Evolutionary conservation across 164 flowering plant genomes (phyloP), one percentile per base, ranked within the genome.

Genomic region (Protea cynaroides): DNA sequence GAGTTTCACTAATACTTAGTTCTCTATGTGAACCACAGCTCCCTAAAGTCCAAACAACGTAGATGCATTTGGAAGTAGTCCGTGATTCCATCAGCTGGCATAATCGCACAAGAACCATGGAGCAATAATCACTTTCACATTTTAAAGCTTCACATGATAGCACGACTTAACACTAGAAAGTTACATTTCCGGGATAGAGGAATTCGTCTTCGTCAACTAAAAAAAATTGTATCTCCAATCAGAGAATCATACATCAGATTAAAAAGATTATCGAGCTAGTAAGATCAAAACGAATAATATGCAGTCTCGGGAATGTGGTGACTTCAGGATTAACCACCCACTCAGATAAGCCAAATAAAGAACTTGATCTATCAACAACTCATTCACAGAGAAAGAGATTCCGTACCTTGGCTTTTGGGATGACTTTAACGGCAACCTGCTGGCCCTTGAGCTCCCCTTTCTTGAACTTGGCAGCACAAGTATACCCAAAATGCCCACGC

Each of bases 401-500:
- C 18, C 76, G 25, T 57, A 86, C 92, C 89, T 88, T 86, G 5
- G 83, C 75, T 69, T 88, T 88, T 13, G 89, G 89, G 54, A 88
- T 88, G 69, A 88, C 85, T 65, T 88, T 88, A n/a, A 88, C 91
- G 40, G 95, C 95, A 65, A 86, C 88, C 58, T 81, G 76, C 56
- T 88, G 84, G 23, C 91, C 89, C 62, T 80, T 86, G 25, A 80
- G 80, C 64, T 88, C 95, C 21, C 95, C 95, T 65, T 88, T 88
- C 79, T 86, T 86, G n/a, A 82, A 72, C 81, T 40, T 77, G 0
- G 93, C 92, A 0, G 75, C 21, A 65, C 96, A 86, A 11, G 97
- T 91, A 59, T 83, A 87, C 46, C 96, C 97, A 71, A 89, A 91
- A 76, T 91, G 97, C 24, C 96, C 97, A 56, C 92, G 66, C 59